Base-by-base conservation (phyloP, 345 rosid genomes). In the Ceriops tagal region DNA sequence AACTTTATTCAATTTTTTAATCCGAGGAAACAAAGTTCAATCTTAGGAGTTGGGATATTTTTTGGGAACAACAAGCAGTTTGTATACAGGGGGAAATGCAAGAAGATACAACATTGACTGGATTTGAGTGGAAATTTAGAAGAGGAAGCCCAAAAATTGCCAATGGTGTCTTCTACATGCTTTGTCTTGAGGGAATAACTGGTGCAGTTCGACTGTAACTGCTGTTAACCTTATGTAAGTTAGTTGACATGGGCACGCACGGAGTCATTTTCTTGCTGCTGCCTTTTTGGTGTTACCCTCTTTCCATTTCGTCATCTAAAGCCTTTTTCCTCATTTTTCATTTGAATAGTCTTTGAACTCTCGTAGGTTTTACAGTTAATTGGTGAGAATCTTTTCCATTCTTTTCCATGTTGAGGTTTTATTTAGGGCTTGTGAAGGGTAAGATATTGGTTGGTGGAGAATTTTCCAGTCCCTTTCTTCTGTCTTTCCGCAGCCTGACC, bases 311-410 rank as follows among this genome's bases (percentile, higher is more conserved):
- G 49, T 70, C 74, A 80, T 72, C 71, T 61, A n/a, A 21, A 26
- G 74, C 60, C 60, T 46, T 70, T 68, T 18, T 53, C 61, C 69
- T 59, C 6, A 31, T 63, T 64, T 30, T 30, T 53, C 1, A 49
- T 65, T 53, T 5, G 61, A 21, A 3, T 49, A 75, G 67, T 66
- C 68, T 60, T 71, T 69, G 68, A 72, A 79, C 75, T 73, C 74
- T 43, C 31, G 47, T 79, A 71, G 79, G 49, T 62, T 64, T 69
- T 63, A 51, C 63, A 69, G 59, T 77, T 73, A 79, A 74, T 78
- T 78, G 81, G 74, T 73, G 81, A 80, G 80, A 73, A 76, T 76
- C 74, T 79, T 80, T 82, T 81, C 70, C 69, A 70, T 77, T 79
- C 58, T 77, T 84, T 53, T 53, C 56, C 51, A 61, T 67, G 65